Base-by-base conservation (phyloP, 176 grass and related monocot genomes). In the Musa acuminata region DNA sequence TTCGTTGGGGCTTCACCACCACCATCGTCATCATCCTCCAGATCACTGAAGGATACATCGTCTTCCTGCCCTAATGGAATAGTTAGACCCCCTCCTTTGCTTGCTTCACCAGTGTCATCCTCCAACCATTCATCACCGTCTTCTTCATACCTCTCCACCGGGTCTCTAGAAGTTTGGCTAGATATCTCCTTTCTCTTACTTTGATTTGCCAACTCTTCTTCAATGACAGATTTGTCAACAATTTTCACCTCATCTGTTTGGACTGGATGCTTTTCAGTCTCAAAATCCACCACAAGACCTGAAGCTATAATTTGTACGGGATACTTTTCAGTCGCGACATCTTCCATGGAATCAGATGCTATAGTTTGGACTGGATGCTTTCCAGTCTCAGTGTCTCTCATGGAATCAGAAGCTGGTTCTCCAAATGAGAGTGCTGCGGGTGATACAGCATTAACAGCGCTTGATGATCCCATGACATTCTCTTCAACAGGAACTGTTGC, bases 1-100 rank as follows among this genome's bases (percentile, higher is more conserved):
- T 65, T 2, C 52, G 75, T 71, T 69, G 51, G 49, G 55, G 13
- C 62, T 50, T 71, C 52, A 2, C 83, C 71, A 5, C 82, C 79
- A 0, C 76, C 80, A 1, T 87, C 71, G 16, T 85, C 26, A 27
- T 27, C 26, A 27, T 27, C 80, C 73, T 92, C 89, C 48, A 92
- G 80, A 29, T 92, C 90, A 48, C 90, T 92, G 82, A 92, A 92
- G 1, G 84, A 92, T 1, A 92, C 77, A n/a, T 92, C 90, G 26
- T 92, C 90, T 43, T 92, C 90, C 48, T 62, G 77, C 17, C 76
- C 87, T 49, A 92, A 76, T 58, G 80, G 66, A 17, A 76, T 81
- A 72, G 54, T 66, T 25, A 74, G 25, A 59, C 21, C 20, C 17
- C 43, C 50, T 75, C 66, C 60, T 22, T 52, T 59, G 14, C 22